Evolutionary conservation across 345 rosid genomes (phyloP), one percentile per base, ranked within the genome.

Genomic region (Gynandropsis gynandra): DNA sequence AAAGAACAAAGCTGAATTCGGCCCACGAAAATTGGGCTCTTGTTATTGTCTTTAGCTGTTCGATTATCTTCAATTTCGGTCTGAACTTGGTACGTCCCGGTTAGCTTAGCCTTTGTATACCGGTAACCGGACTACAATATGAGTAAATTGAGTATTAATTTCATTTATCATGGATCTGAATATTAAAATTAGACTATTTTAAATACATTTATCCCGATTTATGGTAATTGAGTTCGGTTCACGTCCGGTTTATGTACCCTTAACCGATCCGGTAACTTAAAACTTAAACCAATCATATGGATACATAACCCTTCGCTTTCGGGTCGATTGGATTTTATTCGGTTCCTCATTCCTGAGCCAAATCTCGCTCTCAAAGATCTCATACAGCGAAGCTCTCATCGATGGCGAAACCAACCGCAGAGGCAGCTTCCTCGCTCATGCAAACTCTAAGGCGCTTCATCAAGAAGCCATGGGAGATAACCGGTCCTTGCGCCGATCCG

Each of bases 401-500:
- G 44, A 87, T 81, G 96, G 89, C 89, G 72, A 87, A 87, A 67
- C 54, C 81, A 37, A 63, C 48, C 21, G 47, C 80, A 35, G 41
- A 70, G 29, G 77, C 80, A 32, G 24, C 74, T 24, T 52, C 77
- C 37, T 75, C 86, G 40, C 54, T 85, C 42, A 32, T 83, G 48
- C 86, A 85, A 63, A 76, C 58, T 66, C 82, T 87, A 1, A 78
- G 62, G 61, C 72, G 83, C 3, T 92, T 64, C 77, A 53, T 92
- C 34, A 92, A 85, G 75, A 80, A 84, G 68, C 98, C 98, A 4
- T 92, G 96, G 98, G 93, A 87, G 62, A 76, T 87, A 14, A 92
- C 95, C 9, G 98, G 96, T 8, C 93, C 96, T 5, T 82, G 92
- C 73, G 81, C 89, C 50, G 67, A 74, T 64, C 98, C 98, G 9